phyloP scores from a whole-genome alignment of 2,329 filamentous ascomycete species.

The Epichloe gansuensis region DNA sequence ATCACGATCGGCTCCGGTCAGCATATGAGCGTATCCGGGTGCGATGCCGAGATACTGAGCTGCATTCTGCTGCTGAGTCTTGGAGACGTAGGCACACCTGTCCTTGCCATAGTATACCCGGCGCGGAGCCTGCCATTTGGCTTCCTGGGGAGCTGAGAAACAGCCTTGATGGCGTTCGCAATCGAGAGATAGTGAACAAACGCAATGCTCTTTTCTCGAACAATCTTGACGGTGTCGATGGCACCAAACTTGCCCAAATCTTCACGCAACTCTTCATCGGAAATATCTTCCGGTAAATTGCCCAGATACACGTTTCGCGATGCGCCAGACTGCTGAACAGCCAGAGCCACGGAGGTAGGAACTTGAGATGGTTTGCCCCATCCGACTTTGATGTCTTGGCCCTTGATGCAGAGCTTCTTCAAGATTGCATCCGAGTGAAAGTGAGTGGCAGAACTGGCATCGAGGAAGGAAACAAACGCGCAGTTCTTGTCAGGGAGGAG shows the following conservation, averaged over 20 bases:
- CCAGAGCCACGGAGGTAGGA: conserved; percentile 90
- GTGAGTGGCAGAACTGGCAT: conserved; percentile 93
- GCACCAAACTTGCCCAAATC: conserved; percentile 93
- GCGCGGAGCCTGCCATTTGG: conserved; percentile 91
- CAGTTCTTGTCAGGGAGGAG: conserved; percentile 98
- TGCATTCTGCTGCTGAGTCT: conserved; percentile 98
- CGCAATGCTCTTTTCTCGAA: conserved; percentile 93
- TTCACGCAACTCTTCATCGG: conserved; percentile 85
- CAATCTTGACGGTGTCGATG: conserved; percentile 95
- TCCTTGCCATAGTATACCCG: conserved; percentile 99
- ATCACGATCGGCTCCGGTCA: conserved; percentile 92
- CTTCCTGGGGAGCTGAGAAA: conserved; percentile 87
- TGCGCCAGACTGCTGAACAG: conserved; percentile 92
- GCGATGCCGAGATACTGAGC: conserved; percentile 96
- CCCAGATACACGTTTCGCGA: conserved; percentile 96
- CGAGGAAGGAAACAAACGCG: conserved; percentile 97
- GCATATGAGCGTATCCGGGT: conserved; percentile 88
- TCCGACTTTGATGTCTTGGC: conserved; percentile 98
- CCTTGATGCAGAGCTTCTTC: conserved; percentile 98
- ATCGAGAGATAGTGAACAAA: conserved; percentile 98
- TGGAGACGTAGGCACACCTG: conserved; percentile 94
- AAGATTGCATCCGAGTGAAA: conserved; percentile 99
- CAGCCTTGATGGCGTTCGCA: conserved; percentile 95
- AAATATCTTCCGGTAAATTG: conserved; percentile 80
- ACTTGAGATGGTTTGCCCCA: conserved; percentile 99